Evolutionary conservation across 2,329 filamentous ascomycete species (phyloP), one percentile per base, ranked within the genome.

Genomic region (Phoma sp.): DNA sequence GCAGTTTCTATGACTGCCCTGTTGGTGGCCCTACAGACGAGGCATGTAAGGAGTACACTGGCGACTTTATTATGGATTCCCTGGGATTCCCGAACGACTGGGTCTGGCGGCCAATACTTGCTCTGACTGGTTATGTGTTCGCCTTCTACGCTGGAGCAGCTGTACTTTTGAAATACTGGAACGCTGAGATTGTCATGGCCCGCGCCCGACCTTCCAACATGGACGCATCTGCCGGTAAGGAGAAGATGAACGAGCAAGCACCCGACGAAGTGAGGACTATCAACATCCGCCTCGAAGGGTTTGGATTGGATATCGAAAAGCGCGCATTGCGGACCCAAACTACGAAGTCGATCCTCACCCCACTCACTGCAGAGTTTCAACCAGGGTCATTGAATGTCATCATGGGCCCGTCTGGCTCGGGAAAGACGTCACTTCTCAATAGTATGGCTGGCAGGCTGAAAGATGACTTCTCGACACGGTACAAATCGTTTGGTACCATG

Each of bases 371-470:
- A 0, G 84, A 83, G 0, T 92, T 93, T 60, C 80, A 84, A 39
- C 83, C 90, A 0, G 88, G 89, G 0, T 78, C 83, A 12, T 69
- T 93, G 12, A 92, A 92, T 58, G 82, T 92, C 20, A 90, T 93
- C 59, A 92, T 92, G 89, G 90, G 90, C 0, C 90, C 90, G 0
- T 91, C 88, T 0, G 90, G 90, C 0, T 88, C 85, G 38, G 90
- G 90, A 1, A 93, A 93, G 71, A 92, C 89, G 0, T 89, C 87
- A 0, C 77, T 92, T 0, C 78, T 92, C 10, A 92, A 91, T 66
- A 82, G 87, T 1, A 89, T 93, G 83, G 88, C 90, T 1, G 77
- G 86, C 3, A 80, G 90, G 14, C 75, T 92, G 4, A 83, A 85
- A 21, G 85, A 84, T 51, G 85, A 84, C 1, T 61, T 86, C 2